Evolutionary conservation across 352 stramenopile genomes (phyloP).

Genomic region (Pythium scleroteichum): DNA sequence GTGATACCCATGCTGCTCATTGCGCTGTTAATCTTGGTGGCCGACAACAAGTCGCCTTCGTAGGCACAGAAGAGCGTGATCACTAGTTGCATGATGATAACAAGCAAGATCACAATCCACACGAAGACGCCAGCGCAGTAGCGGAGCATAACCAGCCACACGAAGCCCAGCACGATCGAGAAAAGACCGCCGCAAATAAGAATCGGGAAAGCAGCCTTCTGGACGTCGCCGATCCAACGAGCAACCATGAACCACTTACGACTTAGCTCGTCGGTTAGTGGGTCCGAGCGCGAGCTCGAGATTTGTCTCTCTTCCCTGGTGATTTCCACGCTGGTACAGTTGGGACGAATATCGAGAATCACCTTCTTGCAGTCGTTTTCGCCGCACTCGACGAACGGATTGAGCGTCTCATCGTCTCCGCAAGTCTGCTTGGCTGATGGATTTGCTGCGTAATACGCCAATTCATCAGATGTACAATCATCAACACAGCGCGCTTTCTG

Average conservation of each 20-base stretch:
- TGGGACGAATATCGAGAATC: slow-evolving; percentile 37
- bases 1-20: slow-evolving; percentile 59
- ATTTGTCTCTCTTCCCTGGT: slow-evolving; percentile 44
- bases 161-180: slow-evolving; percentile 62
- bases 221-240: slow-evolving; percentile 74
- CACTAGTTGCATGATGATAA: slow-evolving; percentile 63
- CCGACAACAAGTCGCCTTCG: slow-evolving; percentile 63
- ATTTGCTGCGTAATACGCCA: slow-evolving; percentile 31
- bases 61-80: slow-evolving; percentile 81
- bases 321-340: slow-evolving; percentile 59
- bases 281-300: slow-evolving; percentile 42
- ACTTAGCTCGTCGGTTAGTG: slow-evolving; percentile 59
- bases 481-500: slow-evolving; percentile 57
- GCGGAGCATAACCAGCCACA: slow-evolving; percentile 75
- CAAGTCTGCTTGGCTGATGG: slow-evolving; percentile 37
- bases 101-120: slow-evolving; percentile 72
- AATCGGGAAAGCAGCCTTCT: slow-evolving; percentile 77
- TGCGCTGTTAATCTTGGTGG: slow-evolving; percentile 42
- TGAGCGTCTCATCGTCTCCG: slow-evolving; percentile 39
- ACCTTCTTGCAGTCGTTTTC: slow-evolving; percentile 48
- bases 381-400: slow-evolving; percentile 57
- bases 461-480: slow-evolving; percentile 54
- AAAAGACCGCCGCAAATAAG: slow-evolving; percentile 73
- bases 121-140: slow-evolving; percentile 81
- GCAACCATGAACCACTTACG: slow-evolving; percentile 70